Evolutionary conservation across 148 eudicot species (phyloP).

Genomic region (Heliosperma pusillum): DNA sequence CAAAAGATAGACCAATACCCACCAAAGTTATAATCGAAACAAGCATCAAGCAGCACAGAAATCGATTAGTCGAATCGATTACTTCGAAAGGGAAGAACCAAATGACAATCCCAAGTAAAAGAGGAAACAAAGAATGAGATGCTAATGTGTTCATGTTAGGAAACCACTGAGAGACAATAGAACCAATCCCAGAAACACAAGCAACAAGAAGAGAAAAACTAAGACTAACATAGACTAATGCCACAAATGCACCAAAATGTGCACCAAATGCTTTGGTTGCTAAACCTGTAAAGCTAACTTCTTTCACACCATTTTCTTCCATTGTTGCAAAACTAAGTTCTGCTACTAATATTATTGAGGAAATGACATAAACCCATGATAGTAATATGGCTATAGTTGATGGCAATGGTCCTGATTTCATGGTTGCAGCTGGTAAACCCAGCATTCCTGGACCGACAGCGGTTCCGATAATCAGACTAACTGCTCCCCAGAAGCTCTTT

Average conservation of each 20-base stretch:
- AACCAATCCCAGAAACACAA: slow-evolving; percentile 68
- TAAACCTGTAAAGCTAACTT: slow-evolving; percentile 67
- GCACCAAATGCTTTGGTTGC: slow-evolving; percentile 53
- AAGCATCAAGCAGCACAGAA: slow-evolving; percentile 53
- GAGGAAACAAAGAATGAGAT: slow-evolving; percentile 48
- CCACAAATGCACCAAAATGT: slow-evolving; percentile 46
- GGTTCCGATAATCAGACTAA: slow-evolving; percentile 64
- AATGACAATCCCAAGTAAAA: slow-evolving; percentile 39
- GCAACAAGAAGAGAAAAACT: slow-evolving; percentile 72
- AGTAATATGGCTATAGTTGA: slow-evolving; percentile 54
- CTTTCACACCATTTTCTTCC: slow-evolving; percentile 51
- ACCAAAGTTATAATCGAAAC: slow-evolving; percentile 57
- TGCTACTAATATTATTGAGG: slow-evolving; percentile 62
- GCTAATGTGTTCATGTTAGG: slow-evolving; percentile 35
- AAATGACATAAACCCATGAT: slow-evolving; percentile 71
- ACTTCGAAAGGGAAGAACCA: slow-evolving; percentile 45
- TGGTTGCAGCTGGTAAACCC: slow-evolving; percentile 59
- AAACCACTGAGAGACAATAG: slow-evolving; percentile 50
- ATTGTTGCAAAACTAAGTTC: slow-evolving; percentile 68
- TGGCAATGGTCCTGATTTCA: slow-evolving; percentile 65
- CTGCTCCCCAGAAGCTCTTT: slow-evolving; percentile 73
- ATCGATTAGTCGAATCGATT: slow-evolving; percentile 52
- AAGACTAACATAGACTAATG: slow-evolving; percentile 58
- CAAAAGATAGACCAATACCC: slow-evolving; percentile 46
- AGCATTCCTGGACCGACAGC: slow-evolving; percentile 80